These are phyloP conservation scores for Beta corolliflora DNA, from an alignment of 179 eudicot species.

Conservation along the genomic window DNA sequence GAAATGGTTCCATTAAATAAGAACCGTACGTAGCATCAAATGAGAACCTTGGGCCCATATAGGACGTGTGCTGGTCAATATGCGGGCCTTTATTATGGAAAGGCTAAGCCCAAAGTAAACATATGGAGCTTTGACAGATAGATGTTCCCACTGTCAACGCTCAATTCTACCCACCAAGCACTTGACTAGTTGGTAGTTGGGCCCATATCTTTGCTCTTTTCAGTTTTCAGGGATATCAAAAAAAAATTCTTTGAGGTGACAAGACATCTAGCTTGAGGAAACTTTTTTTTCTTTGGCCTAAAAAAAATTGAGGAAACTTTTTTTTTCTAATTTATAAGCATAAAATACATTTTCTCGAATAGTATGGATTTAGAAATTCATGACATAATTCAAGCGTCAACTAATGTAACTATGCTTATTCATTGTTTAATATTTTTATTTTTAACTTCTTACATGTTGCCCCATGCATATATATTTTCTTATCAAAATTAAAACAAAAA, in stretches of 20 bases:
- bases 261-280: no score
- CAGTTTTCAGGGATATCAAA: background rate
- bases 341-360: no score
- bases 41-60: background rate
- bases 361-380: no score
- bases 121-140: background rate
- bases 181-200: background rate
- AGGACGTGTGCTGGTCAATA: background rate
- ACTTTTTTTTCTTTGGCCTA: no score
- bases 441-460: no score
- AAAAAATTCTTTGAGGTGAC: no score
- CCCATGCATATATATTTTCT: no score
- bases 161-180: background rate
- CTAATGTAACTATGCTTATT: no score
- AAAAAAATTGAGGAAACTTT: no score
- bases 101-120: constrained; percentile 10
- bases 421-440: no score
- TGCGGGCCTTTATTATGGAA: constrained; percentile 4
- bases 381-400: no score
- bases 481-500: background rate
- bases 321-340: no score
- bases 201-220: background rate
- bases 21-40: background rate
- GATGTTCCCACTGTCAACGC: background rate
- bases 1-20: background rate